phyloP scores from a whole-genome alignment of 371 early-diverging fungal species.

The Rozella allomycis region DNA sequence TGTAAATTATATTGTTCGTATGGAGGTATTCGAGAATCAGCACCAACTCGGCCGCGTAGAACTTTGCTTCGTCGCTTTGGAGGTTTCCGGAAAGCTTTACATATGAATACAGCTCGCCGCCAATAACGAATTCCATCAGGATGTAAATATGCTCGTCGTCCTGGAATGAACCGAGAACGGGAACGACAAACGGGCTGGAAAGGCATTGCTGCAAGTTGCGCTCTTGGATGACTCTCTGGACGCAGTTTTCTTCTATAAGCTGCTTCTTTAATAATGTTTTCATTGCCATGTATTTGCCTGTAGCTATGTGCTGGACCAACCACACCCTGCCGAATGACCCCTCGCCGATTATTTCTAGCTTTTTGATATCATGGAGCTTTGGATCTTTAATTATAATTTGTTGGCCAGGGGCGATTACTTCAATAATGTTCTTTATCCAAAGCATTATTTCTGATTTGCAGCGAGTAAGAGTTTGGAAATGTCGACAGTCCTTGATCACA shows the following conservation, averaged over 20 bases:
- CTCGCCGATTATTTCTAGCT: conserved; percentile 7
- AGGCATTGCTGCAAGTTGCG: conserved; percentile 7
- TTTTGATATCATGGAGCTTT: conserved; percentile 5
- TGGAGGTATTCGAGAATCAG: conserved; percentile 13
- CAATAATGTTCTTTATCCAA: neutral
- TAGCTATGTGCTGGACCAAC: conserved; percentile 4
- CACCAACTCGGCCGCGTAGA: conserved; percentile 11
- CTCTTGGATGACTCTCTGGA: conserved; percentile 13
- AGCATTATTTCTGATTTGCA: too few relatives aligned
- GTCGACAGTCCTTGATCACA: too few relatives aligned
- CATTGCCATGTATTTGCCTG: conserved; percentile 5
- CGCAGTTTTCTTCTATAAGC: conserved; percentile 9
- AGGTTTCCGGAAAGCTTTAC: conserved; percentile 1
- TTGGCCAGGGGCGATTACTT: neutral
- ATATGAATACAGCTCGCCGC: conserved; percentile 14
- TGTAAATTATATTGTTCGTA: conserved; percentile 10
- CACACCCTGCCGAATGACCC: conserved; percentile 10
- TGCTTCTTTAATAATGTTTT: conserved; percentile 8
- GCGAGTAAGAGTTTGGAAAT: too few relatives aligned
- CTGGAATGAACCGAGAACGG: conserved; percentile 6
- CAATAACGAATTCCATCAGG: conserved; percentile 2
- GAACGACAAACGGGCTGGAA: conserved; percentile 10
- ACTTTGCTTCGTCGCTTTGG: conserved; percentile 2
- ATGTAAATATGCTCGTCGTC: neutral
- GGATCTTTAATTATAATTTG: neutral